phyloP scores from a whole-genome alignment of 2,329 filamentous ascomycete genomes.

The Phyllosticta citribraziliensis region DNA sequence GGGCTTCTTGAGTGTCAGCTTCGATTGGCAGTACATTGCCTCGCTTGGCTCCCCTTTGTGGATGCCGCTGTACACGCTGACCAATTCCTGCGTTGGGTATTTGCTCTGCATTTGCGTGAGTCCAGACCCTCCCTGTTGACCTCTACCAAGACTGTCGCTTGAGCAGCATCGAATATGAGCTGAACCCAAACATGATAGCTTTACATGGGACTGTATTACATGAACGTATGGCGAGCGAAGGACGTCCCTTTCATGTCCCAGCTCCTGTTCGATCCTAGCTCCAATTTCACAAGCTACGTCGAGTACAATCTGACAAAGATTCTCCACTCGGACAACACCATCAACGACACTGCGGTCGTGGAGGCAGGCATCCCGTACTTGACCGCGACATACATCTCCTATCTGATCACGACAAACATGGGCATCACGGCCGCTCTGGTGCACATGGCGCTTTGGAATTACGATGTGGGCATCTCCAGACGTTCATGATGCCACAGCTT shows the following conservation, averaged over 20 bases:
- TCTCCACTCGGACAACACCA: slow-evolving; percentile 22
- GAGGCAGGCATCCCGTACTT: slow-evolving; percentile 34
- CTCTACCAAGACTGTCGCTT: not conserved
- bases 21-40: slow-evolving; percentile 55
- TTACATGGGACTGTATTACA: slow-evolving; percentile 34
- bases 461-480: slow-evolving; percentile 3
- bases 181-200: slow-evolving; percentile 12
- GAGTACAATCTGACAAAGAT: slow-evolving; percentile 13
- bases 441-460: slow-evolving; percentile 27
- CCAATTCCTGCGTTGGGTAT: slow-evolving; percentile 26
- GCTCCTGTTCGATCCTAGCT: slow-evolving; percentile 9
- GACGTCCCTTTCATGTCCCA: slow-evolving; percentile 20
- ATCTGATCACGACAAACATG: slow-evolving; percentile 7
- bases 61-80: slow-evolving; percentile 18
- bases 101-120: slow-evolving; percentile 22
- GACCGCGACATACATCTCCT: slow-evolving; percentile 13
- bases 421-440: slow-evolving; percentile 34
- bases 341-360: slow-evolving; percentile 27
- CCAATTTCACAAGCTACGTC: slow-evolving; percentile 7
- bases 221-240: slow-evolving; percentile 32
- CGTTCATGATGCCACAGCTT: not conserved
- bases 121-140: not conserved
- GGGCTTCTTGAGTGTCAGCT: slow-evolving; percentile 53
- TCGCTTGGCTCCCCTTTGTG: slow-evolving; percentile 24
- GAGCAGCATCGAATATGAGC: not conserved